Percentiles rank a stretch among this genome's conserved stretches.
Evolutionary conservation across 805 yeast species (phyloP).

Genomic region (Cyberlindnera mycetangii): DNA sequence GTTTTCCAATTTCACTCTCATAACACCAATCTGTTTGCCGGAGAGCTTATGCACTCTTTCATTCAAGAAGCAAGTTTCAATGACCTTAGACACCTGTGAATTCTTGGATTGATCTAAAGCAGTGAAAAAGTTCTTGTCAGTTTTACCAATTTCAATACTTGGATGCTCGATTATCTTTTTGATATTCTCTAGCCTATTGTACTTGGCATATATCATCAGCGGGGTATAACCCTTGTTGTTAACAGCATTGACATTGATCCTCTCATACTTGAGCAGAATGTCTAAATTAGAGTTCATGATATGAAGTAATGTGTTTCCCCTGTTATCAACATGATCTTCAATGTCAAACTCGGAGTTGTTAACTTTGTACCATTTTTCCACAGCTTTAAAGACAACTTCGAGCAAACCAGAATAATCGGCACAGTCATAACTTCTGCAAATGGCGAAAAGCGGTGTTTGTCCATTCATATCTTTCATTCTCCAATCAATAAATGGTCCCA

Average conservation of each 20-base stretch:
- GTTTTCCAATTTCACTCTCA: slow-evolving; percentile 34
- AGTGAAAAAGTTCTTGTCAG: slow-evolving; percentile 29
- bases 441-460: slow-evolving; percentile 75
- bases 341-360: slow-evolving; percentile 38
- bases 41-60: slow-evolving; percentile 21
- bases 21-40: slow-evolving; percentile 31
- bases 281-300: slow-evolving; percentile 52
- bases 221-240: slow-evolving; percentile 66
- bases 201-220: slow-evolving; percentile 65
- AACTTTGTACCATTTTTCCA: slow-evolving; percentile 39
- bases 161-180: slow-evolving; percentile 45
- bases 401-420: slow-evolving; percentile 53
- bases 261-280: slow-evolving; percentile 35
- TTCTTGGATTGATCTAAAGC: slow-evolving; percentile 47
- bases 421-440: slow-evolving; percentile 81
- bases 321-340: slow-evolving; percentile 64
- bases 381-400: slow-evolving; percentile 41
- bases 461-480: slow-evolving; percentile 55
- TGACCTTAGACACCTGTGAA: slow-evolving; percentile 31
- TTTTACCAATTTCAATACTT: slow-evolving; percentile 42
- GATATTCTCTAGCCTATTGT: slow-evolving; percentile 62
- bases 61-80: slow-evolving; percentile 31
- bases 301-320: slow-evolving; percentile 78
- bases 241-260: slow-evolving; percentile 53
- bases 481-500: slow-evolving; percentile 74